phyloP scores from a whole-genome alignment of 208 protist genomes.

The Leishmania arabica region DNA sequence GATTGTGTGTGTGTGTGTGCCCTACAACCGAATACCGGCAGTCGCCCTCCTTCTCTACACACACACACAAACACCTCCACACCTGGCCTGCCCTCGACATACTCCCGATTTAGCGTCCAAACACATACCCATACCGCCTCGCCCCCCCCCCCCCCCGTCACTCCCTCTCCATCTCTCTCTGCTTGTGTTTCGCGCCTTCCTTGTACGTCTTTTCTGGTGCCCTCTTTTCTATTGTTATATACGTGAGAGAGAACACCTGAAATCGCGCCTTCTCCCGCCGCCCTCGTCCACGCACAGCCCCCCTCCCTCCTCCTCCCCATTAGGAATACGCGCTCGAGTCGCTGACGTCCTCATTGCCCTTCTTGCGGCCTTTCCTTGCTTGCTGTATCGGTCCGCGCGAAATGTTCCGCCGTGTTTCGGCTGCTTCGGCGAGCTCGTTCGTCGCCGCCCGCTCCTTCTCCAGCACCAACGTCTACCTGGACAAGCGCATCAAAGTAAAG shows the following conservation, averaged over 20 bases:
- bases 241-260: neutral
- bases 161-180: neutral
- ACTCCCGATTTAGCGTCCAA: too few species aligned
- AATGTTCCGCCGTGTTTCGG: conserved; percentile 64
- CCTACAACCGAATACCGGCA: neutral
- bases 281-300: neutral
- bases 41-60: neutral
- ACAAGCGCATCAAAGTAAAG: conserved; percentile 85
- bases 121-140: neutral
- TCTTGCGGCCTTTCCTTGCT: conserved; percentile 2
- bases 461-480: conserved; percentile 51
- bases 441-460: conserved; percentile 41
- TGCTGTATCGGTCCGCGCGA: neutral
- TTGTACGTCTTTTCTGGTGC: neutral
- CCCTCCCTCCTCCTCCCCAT: too few species aligned
- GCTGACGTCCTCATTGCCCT: neutral
- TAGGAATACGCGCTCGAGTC: neutral
- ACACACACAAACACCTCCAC: neutral
- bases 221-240: too few species aligned
- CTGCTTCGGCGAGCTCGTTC: conserved; percentile 26
- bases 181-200: neutral
- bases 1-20: neutral
- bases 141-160: neutral
- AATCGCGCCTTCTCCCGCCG: neutral
- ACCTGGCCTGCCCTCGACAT: too few species aligned